Evolutionary conservation across 108 stramenopile species (phyloP).

Genomic region (Skeletonema grethae): DNA sequence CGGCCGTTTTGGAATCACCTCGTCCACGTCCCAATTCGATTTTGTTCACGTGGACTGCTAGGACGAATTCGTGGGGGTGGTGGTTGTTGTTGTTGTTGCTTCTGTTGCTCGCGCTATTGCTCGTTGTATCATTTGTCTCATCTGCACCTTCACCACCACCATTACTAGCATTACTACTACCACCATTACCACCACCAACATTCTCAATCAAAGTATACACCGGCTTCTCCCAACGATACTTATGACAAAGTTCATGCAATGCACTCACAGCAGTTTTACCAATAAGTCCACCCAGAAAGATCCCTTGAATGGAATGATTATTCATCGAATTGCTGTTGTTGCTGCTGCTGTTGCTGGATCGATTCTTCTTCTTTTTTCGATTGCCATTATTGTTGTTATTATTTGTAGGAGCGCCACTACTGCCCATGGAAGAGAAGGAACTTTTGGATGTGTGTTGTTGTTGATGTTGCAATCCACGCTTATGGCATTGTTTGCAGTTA

Average conservation of each 20-base stretch:
- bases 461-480: constrained; percentile 16
- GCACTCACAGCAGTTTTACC: constrained; percentile 82
- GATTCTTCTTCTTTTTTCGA: constrained; percentile 43
- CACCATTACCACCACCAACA: neutral
- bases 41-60: constrained; percentile 62
- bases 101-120: constrained; percentile 6
- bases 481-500: constrained; percentile 19
- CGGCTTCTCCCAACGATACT: constrained; percentile 59
- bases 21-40: constrained; percentile 67
- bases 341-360: constrained; percentile 7
- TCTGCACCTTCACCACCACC: neutral
- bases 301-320: neutral
- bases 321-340: neutral
- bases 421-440: constrained; percentile 37
- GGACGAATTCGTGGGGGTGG: constrained; percentile 51
- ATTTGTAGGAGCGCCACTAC: neutral
- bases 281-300: constrained; percentile 50
- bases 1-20: constrained; percentile 65
- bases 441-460: constrained; percentile 16
- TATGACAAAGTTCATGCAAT: constrained; percentile 79
- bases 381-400: constrained; percentile 17
- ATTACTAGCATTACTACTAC: constrained; percentile 1
- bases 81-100: neutral
- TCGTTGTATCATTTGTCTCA: constrained; percentile 3
- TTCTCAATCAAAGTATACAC: constrained; percentile 25